These are phyloP conservation scores for Syzygium aromaticum DNA, from an alignment of 345 rosid genomes.

Conservation along the genomic window DNA sequence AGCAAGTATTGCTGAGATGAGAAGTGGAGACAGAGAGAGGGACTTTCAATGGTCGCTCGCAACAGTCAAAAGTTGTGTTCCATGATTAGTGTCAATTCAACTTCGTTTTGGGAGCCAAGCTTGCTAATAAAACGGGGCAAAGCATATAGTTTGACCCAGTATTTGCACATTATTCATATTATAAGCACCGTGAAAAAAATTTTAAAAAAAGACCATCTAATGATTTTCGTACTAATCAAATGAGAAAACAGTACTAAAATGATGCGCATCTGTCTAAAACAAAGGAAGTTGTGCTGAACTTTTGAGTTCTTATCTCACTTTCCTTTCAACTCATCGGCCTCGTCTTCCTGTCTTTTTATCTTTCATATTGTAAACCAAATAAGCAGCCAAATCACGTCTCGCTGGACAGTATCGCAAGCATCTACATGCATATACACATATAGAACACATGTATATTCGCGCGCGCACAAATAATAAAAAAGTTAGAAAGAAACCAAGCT, in stretches of 20 bases:
- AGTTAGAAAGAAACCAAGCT: not conserved
- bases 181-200: not conserved
- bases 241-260: not conserved
- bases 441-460: no score
- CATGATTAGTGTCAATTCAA: not conserved
- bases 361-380: not conserved
- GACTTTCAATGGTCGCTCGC: not conserved
- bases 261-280: no score
- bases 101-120: not conserved
- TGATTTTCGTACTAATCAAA: not conserved
- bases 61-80: not conserved
- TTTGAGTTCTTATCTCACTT: not conserved
- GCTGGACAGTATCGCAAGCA: not conserved
- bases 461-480: not conserved
- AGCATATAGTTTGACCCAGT: not conserved
- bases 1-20: slow-evolving; percentile 4
- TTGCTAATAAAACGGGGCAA: not conserved
- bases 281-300: no score
- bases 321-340: not conserved
- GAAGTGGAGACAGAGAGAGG: not conserved
- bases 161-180: not conserved
- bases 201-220: not conserved
- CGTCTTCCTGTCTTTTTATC: not conserved
- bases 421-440: no score
- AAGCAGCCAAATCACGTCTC: not conserved